Percentiles rank a stretch among this genome's conserved stretches.
These are phyloP conservation scores for Podaxis pistillaris DNA, from an alignment of 768 basidiomycete species.

Conservation along the genomic window DNA sequence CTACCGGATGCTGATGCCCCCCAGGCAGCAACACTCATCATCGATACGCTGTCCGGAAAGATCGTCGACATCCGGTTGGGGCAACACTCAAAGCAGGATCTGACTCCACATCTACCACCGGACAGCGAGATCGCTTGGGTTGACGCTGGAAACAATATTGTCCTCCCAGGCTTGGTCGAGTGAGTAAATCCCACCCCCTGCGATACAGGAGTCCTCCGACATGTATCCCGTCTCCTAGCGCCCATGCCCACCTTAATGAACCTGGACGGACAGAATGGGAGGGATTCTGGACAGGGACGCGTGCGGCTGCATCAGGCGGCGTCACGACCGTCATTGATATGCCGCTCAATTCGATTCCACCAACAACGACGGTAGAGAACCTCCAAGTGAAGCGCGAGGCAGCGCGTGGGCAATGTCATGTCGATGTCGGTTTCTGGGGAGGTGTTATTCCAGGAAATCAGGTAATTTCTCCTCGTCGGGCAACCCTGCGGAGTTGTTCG, in stretches of 20 bases:
- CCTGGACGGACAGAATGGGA: constrained; percentile 95
- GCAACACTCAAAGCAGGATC: constrained; percentile 29
- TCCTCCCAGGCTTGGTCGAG: constrained; percentile 85
- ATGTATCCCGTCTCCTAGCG: constrained; percentile 39
- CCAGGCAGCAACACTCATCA: constrained; percentile 63
- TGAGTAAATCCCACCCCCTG: constrained; percentile 31
- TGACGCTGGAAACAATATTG: constrained; percentile 53
- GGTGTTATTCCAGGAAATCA: constrained; percentile 93
- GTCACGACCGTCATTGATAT: constrained; percentile 97
- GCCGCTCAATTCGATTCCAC: constrained; percentile 97
- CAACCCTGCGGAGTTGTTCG: constrained; percentile 10
- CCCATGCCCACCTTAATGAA: constrained; percentile 93
- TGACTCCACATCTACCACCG: constrained; percentile 23
- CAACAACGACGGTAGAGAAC: constrained; percentile 84
- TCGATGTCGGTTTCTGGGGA: constrained; percentile 92
- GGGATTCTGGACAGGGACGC: constrained; percentile 89
- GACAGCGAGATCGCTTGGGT: constrained; percentile 37
- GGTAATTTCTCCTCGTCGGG: constrained; percentile 32
- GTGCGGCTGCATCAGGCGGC: constrained; percentile 88
- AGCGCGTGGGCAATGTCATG: constrained; percentile 70
- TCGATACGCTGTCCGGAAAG: constrained; percentile 57
- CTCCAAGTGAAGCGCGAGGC: constrained; percentile 69
- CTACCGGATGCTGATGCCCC: constrained; percentile 48
- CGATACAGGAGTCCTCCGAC: not conserved
- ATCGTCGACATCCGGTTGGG: constrained; percentile 48